phyloP scores from a whole-genome alignment of 2,329 filamentous ascomycete genomes.

The Aspergillus fructus region DNA sequence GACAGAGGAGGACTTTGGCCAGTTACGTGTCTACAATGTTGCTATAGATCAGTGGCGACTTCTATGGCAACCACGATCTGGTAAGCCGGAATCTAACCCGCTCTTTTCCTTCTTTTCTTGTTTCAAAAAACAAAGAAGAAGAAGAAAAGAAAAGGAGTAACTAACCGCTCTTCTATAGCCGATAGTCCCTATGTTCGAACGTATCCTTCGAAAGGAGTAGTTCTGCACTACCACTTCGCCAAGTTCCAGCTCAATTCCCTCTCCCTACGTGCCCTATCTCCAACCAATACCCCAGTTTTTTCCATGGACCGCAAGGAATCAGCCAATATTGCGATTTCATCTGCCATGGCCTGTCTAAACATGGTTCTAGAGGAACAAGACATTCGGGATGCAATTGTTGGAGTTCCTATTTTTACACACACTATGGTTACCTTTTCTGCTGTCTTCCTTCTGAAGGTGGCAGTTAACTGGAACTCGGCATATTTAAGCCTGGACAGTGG shows the following conservation, averaged over 20 bases:
- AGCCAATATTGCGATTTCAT: constrained; percentile 49
- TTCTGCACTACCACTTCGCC: constrained; percentile 55
- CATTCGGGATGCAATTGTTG: constrained; percentile 50
- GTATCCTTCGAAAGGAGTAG: constrained; percentile 52
- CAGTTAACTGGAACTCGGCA: constrained; percentile 44
- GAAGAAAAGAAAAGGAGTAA: no score
- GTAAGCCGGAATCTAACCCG: constrained; percentile 27
- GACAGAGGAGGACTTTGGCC: constrained; percentile 52
- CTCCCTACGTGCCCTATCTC: constrained; percentile 41
- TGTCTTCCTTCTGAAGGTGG: constrained; percentile 47
- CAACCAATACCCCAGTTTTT: constrained; percentile 42
- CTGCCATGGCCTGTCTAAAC: constrained; percentile 47
- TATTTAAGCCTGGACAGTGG: constrained; percentile 41
- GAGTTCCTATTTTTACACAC: constrained; percentile 48
- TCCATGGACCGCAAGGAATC: constrained; percentile 47
- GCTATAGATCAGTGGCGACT: constrained; percentile 54
- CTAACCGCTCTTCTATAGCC: constrained; percentile 19
- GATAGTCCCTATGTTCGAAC: constrained; percentile 49
- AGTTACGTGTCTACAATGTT: constrained; percentile 48
- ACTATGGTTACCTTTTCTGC: constrained; percentile 49
- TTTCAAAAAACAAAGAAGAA: no score
- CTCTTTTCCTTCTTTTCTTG: neutral
- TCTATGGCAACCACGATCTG: constrained; percentile 48
- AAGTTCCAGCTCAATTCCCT: constrained; percentile 54
- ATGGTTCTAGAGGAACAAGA: constrained; percentile 49